Evolutionary conservation across 805 yeast genomes (phyloP).

Genomic region (Metschnikowia dekortorum): DNA sequence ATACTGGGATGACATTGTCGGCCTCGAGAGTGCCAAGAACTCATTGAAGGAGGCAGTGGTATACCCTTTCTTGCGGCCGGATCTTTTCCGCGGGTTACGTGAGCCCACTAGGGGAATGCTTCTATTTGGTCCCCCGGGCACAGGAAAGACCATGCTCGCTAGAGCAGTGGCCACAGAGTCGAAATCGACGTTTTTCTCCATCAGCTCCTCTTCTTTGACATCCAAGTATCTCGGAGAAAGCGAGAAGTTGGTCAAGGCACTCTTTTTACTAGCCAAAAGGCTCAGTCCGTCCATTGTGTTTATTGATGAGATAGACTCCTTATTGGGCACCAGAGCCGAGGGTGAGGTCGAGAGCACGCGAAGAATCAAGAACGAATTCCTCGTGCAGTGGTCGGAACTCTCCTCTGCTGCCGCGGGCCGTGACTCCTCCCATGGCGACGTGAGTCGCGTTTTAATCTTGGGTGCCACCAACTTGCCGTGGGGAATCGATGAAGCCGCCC

Average conservation of each 20-base stretch:
- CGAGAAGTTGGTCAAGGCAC: constrained; percentile 86
- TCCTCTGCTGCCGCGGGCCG: constrained; percentile 79
- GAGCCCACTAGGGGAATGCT: constrained; percentile 98
- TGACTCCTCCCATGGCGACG: constrained; percentile 39
- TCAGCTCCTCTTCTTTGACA: constrained; percentile 84
- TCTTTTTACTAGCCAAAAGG: constrained; percentile 78
- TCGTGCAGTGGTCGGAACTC: constrained; percentile 91
- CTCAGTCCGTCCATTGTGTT: constrained; percentile 91
- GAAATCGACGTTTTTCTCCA: constrained; percentile 85
- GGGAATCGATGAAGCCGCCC: constrained; percentile 96
- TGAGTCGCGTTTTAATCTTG: constrained; percentile 70
- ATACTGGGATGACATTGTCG: constrained; percentile 94
- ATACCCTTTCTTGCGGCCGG: constrained; percentile 92
- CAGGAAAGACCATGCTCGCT: constrained; percentile 96
- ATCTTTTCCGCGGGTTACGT: constrained; percentile 80
- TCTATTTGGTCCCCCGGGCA: constrained; percentile 97
- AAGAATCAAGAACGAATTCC: constrained; percentile 86
- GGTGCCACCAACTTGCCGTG: constrained; percentile 97
- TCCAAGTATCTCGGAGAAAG: constrained; percentile 89
- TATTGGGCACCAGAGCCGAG: constrained; percentile 69
- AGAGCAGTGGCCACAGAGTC: constrained; percentile 96
- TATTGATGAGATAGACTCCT: constrained; percentile 93
- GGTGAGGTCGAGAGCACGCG: constrained; percentile 87
- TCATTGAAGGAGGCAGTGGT: constrained; percentile 93
- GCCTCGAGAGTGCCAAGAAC: constrained; percentile 80